Conservation (phyloP, 805 yeast species). For the Candida namnaoensis region DNA sequence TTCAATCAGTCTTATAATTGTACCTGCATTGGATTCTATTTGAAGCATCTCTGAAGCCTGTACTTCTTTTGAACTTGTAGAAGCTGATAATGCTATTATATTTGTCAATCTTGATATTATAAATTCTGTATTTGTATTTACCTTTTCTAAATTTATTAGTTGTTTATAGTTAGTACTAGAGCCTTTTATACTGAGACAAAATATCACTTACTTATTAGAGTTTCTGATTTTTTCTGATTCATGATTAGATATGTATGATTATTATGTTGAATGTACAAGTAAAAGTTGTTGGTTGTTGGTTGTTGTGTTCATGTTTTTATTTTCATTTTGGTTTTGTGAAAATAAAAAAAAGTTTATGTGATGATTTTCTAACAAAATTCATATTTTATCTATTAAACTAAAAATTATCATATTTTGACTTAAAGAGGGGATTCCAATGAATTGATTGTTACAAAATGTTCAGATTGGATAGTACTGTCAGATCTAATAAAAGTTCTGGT, state of each 20-base stretch:
- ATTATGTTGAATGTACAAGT: too few species aligned
- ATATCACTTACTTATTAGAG: constrained; percentile 26
- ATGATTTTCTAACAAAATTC: too few species aligned
- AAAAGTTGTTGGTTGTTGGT: neutral
- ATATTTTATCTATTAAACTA: too few species aligned
- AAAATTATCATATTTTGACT: too few species aligned
- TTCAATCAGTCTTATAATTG: constrained; percentile 42
- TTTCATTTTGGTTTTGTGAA: too few species aligned
- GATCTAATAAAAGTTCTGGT: too few species aligned
- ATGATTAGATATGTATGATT: constrained; percentile 12
- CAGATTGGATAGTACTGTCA: too few species aligned
- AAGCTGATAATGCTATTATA: constrained; percentile 36
- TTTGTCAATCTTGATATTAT: constrained; percentile 44
- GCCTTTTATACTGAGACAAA: neutral
- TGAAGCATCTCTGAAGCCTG: constrained; percentile 47
- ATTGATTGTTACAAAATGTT: too few species aligned
- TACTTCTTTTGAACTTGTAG: constrained; percentile 23
- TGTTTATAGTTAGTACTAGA: too few species aligned
- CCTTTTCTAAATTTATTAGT: constrained; percentile 25
- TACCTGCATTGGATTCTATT: constrained; percentile 43
- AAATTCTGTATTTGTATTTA: constrained; percentile 43
- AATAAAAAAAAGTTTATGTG: too few species aligned
- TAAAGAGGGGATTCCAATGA: too few species aligned
- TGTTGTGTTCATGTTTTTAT: too few species aligned
- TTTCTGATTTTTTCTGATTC: constrained; percentile 34